Percentiles rank a stretch among this genome's conserved stretches.
Evolutionary conservation across 805 yeast species (phyloP).

Genomic region (Jamesozyma rosinii): DNA sequence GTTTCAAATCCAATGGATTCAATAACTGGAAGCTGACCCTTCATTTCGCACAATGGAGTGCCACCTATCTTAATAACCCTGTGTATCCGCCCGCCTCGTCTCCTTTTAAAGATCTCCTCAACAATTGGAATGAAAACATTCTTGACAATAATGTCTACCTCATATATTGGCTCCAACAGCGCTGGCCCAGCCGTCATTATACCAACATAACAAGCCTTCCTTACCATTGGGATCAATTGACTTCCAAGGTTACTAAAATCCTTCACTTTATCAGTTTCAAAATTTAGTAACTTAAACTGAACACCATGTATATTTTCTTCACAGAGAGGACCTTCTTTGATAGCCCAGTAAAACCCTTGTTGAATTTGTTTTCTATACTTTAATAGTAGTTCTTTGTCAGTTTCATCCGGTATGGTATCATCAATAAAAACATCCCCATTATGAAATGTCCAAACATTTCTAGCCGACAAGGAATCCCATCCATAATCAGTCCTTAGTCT

Average conservation of each 20-base stretch:
- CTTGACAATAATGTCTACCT: conserved; percentile 49
- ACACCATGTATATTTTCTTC: conserved; percentile 70
- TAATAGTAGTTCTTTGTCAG: conserved; percentile 43
- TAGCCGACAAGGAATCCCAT: conserved; percentile 79
- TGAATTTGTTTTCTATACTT: conserved; percentile 45
- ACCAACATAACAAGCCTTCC: conserved; percentile 79
- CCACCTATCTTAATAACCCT: conserved; percentile 53
- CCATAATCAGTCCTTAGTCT: conserved; percentile 46
- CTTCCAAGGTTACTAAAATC: conserved; percentile 27
- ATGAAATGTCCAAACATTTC: conserved; percentile 75
- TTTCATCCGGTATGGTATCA: conserved; percentile 68
- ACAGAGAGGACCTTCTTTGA: conserved; percentile 83
- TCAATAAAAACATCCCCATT: conserved; percentile 55
- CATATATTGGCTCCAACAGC: conserved; percentile 73
- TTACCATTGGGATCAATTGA: conserved; percentile 71
- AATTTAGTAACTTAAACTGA: conserved; percentile 57
- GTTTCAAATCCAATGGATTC: conserved; percentile 87
- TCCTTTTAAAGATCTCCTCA: conserved; percentile 40
- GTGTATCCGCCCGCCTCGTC: conserved; percentile 59
- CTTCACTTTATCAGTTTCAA: conserved; percentile 29
- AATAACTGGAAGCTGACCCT: conserved; percentile 72
- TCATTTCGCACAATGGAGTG: conserved; percentile 53
- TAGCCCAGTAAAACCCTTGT: conserved; percentile 79
- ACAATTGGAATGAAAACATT: conserved; percentile 40
- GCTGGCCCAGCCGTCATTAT: conserved; percentile 69